Conservation (phyloP, 805 yeast species). For the Starmerella floricola region DNA sequence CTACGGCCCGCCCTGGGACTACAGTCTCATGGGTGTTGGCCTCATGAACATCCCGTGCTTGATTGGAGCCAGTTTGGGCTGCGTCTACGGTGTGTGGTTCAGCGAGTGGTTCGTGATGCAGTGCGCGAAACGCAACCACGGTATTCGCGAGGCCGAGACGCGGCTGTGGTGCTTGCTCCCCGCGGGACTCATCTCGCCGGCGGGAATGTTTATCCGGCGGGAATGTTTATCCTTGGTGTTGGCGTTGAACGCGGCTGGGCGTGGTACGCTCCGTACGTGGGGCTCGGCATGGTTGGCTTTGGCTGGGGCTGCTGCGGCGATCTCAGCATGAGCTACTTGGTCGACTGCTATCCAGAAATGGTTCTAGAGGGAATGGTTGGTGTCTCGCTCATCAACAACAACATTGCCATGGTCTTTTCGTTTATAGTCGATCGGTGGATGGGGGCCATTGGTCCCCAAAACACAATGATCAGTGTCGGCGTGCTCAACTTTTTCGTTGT, state of each 20-base stretch:
- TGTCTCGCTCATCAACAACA: constrained; percentile 44
- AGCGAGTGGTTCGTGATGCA: constrained; percentile 41
- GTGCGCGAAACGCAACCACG: constrained; percentile 40
- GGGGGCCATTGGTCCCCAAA: constrained; percentile 39
- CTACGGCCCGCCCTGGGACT: constrained; percentile 55
- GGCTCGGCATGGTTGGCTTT: constrained; percentile 43
- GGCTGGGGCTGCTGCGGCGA: constrained; percentile 44
- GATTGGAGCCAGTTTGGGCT: constrained; percentile 41
- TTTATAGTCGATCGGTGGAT: constrained; percentile 52
- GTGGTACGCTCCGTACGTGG: constrained; percentile 46
- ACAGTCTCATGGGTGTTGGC: constrained; percentile 54
- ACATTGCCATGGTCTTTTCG: constrained; percentile 35
- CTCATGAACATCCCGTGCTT: constrained; percentile 61
- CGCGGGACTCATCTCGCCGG: constrained; percentile 41
- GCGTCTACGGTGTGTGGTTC: constrained; percentile 38
- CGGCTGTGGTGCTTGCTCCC: constrained; percentile 41
- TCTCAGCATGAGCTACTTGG: constrained; percentile 39
- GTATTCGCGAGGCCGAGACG: constrained; percentile 46
- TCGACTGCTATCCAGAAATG: constrained; percentile 46
- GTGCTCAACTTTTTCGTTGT: constrained; percentile 34
- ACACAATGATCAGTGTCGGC: constrained; percentile 46
- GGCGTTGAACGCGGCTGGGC: constrained; percentile 45
- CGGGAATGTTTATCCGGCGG: no score
- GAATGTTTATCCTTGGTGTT: constrained; percentile 51
- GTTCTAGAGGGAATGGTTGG: constrained; percentile 45